Conservation (phyloP, 371 early-diverging fungal genomes). For the Mortierella sp. region DNA sequence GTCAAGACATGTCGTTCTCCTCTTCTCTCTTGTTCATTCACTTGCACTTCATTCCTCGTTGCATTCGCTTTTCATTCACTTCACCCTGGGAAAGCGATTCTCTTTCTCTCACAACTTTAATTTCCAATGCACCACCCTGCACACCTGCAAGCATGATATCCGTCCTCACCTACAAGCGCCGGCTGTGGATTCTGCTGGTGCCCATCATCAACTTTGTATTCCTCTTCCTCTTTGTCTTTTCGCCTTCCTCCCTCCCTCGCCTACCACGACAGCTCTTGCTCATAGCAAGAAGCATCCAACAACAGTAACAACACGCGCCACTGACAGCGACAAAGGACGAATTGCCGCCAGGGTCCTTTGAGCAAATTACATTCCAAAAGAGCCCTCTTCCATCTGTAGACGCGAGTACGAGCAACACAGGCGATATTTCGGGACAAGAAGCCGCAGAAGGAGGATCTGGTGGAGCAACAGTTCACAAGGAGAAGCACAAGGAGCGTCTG, state of each 20-base stretch:
- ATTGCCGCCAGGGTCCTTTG: conserved; percentile 8
- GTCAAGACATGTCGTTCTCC: not conserved
- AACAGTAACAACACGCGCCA: not conserved
- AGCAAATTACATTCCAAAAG: conserved; percentile 16
- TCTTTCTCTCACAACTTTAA: not conserved
- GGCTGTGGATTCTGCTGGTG: conserved; percentile 35
- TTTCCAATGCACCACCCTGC: not conserved
- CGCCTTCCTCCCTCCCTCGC: conserved; percentile 39
- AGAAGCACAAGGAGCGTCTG: not conserved
- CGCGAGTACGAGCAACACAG: not conserved
- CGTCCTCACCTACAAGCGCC: conserved; percentile 23
- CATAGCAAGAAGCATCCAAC: not conserved
- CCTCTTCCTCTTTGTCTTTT: conserved; percentile 38
- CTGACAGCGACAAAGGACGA: not conserved
- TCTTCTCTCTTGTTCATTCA: not conserved
- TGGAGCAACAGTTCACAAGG: not conserved
- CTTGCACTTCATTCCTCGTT: not conserved
- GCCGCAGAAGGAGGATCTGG: not conserved
- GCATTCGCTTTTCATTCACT: not conserved
- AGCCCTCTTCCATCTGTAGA: not conserved
- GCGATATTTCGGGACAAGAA: not conserved
- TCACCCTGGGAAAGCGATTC: not conserved
- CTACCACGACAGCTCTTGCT: conserved; percentile 18
- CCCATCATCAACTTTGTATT: conserved; percentile 48
- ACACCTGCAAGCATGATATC: conserved; percentile 9